Evolutionary conservation across 2,329 filamentous ascomycete species (phyloP).

Genomic region (Ilyonectria robusta): DNA sequence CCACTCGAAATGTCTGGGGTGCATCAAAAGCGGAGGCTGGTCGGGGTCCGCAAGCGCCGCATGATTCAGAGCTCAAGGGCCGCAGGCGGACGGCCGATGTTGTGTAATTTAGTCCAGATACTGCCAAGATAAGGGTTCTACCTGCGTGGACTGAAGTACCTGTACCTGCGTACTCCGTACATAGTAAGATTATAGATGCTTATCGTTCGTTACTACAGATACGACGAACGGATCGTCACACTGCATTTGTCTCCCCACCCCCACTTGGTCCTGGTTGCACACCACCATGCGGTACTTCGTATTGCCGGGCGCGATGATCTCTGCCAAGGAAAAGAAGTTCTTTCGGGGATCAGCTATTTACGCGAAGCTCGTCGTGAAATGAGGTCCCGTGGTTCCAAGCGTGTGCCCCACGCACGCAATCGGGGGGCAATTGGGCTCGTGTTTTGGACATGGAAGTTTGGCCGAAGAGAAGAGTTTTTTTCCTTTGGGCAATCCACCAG

Average conservation of each 20-base stretch:
- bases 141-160: background rate
- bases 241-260: background rate
- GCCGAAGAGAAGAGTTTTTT: background rate
- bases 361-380: too few species aligned
- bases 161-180: background rate
- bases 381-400: too few species aligned
- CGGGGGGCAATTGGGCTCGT: background rate
- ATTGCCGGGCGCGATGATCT: background rate
- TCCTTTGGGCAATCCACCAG: background rate
- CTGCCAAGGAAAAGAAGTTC: background rate
- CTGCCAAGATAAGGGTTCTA: background rate
- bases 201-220: background rate
- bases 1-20: slow-evolving; percentile 9
- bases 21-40: slow-evolving; percentile 11
- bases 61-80: too few species aligned
- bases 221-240: background rate
- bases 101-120: background rate
- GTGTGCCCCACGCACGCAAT: too few species aligned
- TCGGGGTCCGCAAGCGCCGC: background rate
- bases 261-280: background rate
- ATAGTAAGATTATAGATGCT: background rate
- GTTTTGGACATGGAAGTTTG: background rate
- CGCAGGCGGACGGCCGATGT: background rate
- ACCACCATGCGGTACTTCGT: background rate
- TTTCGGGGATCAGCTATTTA: background rate